Evolutionary conservation across 208 protist species (phyloP), one percentile per base, ranked within the genome.

Genomic region (Wallacemonas sp.): DNA sequence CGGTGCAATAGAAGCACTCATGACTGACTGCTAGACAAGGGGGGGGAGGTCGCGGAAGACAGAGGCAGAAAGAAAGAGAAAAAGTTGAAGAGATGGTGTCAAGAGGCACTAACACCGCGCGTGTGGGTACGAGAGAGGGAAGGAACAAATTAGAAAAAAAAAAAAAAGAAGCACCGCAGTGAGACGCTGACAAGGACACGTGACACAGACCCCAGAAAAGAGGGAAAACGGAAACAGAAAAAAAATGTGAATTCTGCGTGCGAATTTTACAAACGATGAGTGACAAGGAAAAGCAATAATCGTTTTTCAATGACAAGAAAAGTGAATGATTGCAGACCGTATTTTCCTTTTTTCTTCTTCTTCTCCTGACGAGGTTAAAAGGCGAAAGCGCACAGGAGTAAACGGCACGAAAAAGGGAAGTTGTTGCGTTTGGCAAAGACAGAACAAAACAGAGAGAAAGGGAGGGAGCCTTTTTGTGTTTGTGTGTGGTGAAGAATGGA

Each of bases 141-240:
- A 66, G 22, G 58, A 58, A 66, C 5, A 34, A 26, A 38, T 66
- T 24, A n/a, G 19, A 27, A 44, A 31, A 47, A 62, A 44, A 60
- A 46, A 22, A 61, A 30, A 58, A 58, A 27, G 6, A 21, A 12
- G 19, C 8, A 33, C 4, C 28, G 14, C 28, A 33, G 26, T 24
- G 24, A 58, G 14, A 14, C 33, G 17, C 33, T 59, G 28, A 42
- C 33, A 24, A 42, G 12, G 53, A 41, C 19, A 34, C 19, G 34
- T 36, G 28, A 4, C 19, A 68, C 44, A 19, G 44, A 9, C 14
- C 36, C 36, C 11, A 67, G 33, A 67, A 72, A 34, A 34, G 64
- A 54, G 36, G 47, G 53, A 44, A 46, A 30, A 31, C 4, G 1
- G 56, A n/a, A 59, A 59, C 12, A 41, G 11, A 34, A 31, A 26